Percentiles rank a stretch among this genome's conserved stretches.
phyloP scores from a whole-genome alignment of 2,329 filamentous ascomycete genomes.

The Pleomassaria siparia region DNA sequence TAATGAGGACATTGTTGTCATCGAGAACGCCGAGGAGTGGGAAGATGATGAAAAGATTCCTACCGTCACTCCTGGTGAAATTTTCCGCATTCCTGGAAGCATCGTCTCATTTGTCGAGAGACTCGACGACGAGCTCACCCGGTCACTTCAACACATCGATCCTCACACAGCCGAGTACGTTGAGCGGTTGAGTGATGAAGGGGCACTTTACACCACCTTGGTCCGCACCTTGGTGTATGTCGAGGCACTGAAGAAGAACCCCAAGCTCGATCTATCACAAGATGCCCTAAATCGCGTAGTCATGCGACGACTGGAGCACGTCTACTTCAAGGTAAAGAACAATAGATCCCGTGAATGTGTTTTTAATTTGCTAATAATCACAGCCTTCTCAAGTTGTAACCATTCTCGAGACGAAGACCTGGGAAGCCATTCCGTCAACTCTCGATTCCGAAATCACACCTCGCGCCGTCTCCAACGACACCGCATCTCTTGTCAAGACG shows the following conservation, averaged over 20 bases:
- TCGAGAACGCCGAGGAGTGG: conserved; percentile 96
- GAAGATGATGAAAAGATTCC: conserved; percentile 97
- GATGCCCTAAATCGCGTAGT: conserved; percentile 90
- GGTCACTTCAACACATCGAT: conserved; percentile 96
- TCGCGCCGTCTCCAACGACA: conserved; percentile 67
- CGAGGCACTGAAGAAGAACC: conserved; percentile 73
- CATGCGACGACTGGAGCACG: conserved; percentile 91
- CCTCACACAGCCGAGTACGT: conserved; percentile 99
- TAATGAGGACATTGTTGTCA: conserved; percentile 78
- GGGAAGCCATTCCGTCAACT: conserved; percentile 72
- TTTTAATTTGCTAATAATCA: conserved; percentile 24
- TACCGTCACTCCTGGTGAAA: conserved; percentile 68
- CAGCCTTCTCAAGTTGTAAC: conserved; percentile 86
- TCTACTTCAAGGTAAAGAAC: conserved; percentile 86
- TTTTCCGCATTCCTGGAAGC: conserved; percentile 91
- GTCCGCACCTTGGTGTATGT: conserved; percentile 87
- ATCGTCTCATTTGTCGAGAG: conserved; percentile 93
- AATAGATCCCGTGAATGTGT: not conserved
- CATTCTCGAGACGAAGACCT: conserved; percentile 91
- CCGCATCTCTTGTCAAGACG: conserved; percentile 74
- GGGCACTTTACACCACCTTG: conserved; percentile 86
- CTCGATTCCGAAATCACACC: conserved; percentile 82
- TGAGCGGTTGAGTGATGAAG: conserved; percentile 89
- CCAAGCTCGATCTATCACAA: conserved; percentile 72
- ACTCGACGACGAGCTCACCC: conserved; percentile 93